Conservation (phyloP, 108 stramenopile species). For the Ochromonas danica region DNA sequence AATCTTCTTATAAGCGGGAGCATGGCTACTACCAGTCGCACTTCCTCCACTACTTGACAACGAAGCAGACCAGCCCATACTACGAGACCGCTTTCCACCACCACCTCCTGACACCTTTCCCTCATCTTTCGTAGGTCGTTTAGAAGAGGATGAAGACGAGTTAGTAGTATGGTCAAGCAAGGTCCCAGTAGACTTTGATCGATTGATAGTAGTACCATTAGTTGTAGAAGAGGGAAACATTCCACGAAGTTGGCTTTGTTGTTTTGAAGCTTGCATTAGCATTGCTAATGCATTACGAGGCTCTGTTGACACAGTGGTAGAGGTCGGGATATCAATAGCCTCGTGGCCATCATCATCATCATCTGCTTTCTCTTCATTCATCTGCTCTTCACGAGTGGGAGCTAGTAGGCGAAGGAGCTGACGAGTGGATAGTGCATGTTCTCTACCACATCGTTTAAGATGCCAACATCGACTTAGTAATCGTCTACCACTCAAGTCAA, state of each 20-base stretch:
- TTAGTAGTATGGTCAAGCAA: no score
- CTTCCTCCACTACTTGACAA: background rate
- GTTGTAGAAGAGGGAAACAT: background rate
- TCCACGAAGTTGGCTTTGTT: no score
- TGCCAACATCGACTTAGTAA: background rate
- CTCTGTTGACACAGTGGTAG: no score
- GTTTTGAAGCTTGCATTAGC: background rate
- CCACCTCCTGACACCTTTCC: background rate
- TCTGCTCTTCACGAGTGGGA: background rate
- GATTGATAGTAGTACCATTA: no score
- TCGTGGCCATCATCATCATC: background rate
- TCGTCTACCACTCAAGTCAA: background rate
- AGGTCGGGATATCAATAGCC: background rate
- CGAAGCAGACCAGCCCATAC: background rate
- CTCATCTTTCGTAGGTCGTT: background rate
- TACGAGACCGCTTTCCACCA: background rate
- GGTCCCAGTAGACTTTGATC: no score
- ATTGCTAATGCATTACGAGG: background rate
- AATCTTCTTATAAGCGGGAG: slow-evolving; percentile 1
- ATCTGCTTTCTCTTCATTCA: background rate
- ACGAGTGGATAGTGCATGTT: background rate
- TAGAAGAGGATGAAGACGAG: no score
- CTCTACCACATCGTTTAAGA: background rate
- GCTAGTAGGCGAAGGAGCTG: background rate
- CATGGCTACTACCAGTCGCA: background rate